Evolutionary conservation across 306 rosid genomes (phyloP), one percentile per base, ranked within the genome.

Genomic region (Cajanus cajan): DNA sequence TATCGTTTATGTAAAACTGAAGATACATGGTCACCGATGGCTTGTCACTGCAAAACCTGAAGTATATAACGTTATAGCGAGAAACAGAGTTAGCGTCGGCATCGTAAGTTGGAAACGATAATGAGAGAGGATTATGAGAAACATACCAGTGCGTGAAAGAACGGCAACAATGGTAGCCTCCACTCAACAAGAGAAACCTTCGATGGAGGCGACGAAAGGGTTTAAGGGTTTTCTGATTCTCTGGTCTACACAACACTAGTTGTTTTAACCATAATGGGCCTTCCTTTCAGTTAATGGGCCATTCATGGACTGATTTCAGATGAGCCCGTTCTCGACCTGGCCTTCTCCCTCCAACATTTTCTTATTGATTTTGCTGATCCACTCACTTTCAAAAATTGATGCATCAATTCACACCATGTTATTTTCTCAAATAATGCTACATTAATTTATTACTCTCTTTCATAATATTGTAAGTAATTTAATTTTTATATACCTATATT

Each of bases 1-100:
- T 89, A 10, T 93, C 96, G 59, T 90, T 93, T 15, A 93, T 90
- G 90, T 93, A 93, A 79, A 31, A 89, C 76, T 90, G 96, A 68
- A 93, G 97, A 88, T 90, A 93, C 97, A 93, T 90, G 62, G 72
- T 82, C 0, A 33, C 86, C 43, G 81, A 48, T 58, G 12, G 16
- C 36, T 78, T 22, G 43, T 14, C 64, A 51, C 86, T 67, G 83
- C 79, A 19, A 62, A 80, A 68, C 41, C 1, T 44, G 55, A 67
- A 41, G 16, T 0, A 22, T 0, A 43, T 13, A 43, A 21, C 15
- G 13, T 22, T 22, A 43, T 43, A 5, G 22, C 50, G 4, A 37
- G 31, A 64, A 64, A 65, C 71, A 65, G n/a, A 65, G 33, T 2
- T 18, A 8, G 36, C 18, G 18, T 37, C 0, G 10, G 4, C 0